Conservation (phyloP, 2,329 filamentous ascomycete species). For the Neoscytalidium dimidiatum region DNA sequence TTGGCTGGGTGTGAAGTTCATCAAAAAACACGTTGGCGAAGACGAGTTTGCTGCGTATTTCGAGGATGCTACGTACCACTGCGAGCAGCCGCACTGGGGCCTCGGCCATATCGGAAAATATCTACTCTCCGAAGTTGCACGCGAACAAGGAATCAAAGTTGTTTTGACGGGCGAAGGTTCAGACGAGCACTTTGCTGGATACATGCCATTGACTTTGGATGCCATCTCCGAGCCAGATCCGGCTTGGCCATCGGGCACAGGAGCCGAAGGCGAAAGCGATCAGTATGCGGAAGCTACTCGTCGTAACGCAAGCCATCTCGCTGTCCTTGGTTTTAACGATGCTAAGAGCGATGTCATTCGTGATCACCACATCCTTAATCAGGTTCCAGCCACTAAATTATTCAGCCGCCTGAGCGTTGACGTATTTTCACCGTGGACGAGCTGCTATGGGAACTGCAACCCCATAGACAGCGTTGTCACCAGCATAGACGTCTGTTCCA, state of each 20-base stretch:
- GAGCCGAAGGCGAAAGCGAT: background rate
- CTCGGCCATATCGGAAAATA: conserved; percentile 55
- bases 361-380: background rate
- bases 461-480: background rate
- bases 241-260: background rate
- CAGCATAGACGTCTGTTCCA: background rate
- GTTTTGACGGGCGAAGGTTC: conserved; percentile 53
- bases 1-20: conserved; percentile 45
- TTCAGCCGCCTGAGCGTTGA: background rate
- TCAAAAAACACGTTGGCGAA: conserved; percentile 44
- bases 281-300: background rate
- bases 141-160: conserved; percentile 50
- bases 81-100: conserved; percentile 46
- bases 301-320: background rate
- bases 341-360: background rate
- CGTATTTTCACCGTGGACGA: background rate
- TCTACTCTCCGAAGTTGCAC: conserved; percentile 46
- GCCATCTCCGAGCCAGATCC: conserved; percentile 49
- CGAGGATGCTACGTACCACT: conserved; percentile 46
- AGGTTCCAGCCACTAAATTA: background rate
- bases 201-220: conserved; percentile 47
- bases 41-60: conserved; percentile 41
- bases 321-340: background rate
- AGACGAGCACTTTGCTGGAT: conserved; percentile 56
- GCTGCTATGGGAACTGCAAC: background rate